These are phyloP conservation scores for Cladophialophora carrionii DNA, from an alignment of 2,329 filamentous ascomycete genomes.

Conservation along the genomic window DNA sequence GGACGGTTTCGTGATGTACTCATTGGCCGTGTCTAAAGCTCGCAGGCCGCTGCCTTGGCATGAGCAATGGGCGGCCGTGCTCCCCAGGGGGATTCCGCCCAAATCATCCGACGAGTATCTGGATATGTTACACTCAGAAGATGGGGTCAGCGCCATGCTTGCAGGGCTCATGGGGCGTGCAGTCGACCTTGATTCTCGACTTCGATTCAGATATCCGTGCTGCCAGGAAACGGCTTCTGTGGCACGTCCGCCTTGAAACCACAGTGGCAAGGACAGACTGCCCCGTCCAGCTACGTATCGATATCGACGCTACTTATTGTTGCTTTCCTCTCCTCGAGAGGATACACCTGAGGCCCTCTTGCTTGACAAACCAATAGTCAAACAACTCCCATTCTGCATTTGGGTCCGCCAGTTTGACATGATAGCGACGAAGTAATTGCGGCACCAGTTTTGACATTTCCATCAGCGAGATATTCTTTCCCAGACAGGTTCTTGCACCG, in stretches of 20 bases:
- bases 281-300: background rate
- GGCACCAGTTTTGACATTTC: constrained; percentile 40
- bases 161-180: background rate
- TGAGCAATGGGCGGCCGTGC: background rate
- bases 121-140: background rate
- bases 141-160: background rate
- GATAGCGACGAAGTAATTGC: constrained; percentile 33
- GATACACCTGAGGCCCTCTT: constrained; percentile 29
- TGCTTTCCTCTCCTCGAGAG: constrained; percentile 14
- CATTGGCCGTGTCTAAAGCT: background rate
- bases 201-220: background rate
- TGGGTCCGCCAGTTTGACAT: constrained; percentile 33
- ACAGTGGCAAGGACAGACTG: background rate
- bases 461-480: constrained; percentile 38
- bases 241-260: background rate
- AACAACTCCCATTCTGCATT: constrained; percentile 33
- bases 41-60: background rate
- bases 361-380: constrained; percentile 56
- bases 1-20: background rate
- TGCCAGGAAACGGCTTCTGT: background rate
- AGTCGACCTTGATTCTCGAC: background rate
- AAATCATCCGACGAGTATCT: background rate
- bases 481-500: constrained; percentile 51
- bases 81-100: background rate
- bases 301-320: background rate